Base-by-base conservation (phyloP, 768 basidiomycete species). In the Roridomyces roridus region DNA sequence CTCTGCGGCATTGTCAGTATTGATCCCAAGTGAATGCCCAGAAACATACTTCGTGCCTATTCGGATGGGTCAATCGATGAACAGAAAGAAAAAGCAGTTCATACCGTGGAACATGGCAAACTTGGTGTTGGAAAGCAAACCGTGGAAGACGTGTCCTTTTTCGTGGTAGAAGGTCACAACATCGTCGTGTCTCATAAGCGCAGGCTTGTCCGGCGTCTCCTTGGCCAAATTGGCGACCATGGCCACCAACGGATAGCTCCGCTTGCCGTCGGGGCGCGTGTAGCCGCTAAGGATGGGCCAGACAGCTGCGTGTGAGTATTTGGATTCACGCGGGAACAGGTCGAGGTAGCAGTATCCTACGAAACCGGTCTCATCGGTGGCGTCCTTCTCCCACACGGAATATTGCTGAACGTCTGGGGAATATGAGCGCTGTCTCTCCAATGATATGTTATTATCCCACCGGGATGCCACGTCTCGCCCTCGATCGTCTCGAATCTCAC, bases 151-250 rank as follows among this genome's bases (percentile, higher is more conserved):
- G 57, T 88, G 86, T 0, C 88, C 91, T 88, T 92, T 91, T 72
- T 94, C 93, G 63, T 95, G 93, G 83, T 94, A 93, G 75, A 94
- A 92, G 0, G 92, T 95, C 11, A 92, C 91, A 1, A 92, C 92
- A 54, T 93, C 91, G 63, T 88, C 86, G 58, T 94, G 91, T n/a
- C 84, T 77, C 91, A 96, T 91, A 31, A 94, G 75, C 18, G 91
- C 92, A 2, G 92, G 92, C 56, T 87, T 86, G 6, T 87, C 85
- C 1, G 87, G 84, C 1, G 91, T 92, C 4, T 91, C 80, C 68
- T 95, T 96, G 5, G 93, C 91, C 10, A 96, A 82, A 69, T 94
- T 95, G 35, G 94, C 93, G 7, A 95, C 94, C 93, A 95, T 95
- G 4, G 89, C 88, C 1, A 87, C 72, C 46, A 92, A 70, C 3